phyloP scores from a whole-genome alignment of 108 stramenopile genomes.

The Cyclotella kingstonii region DNA sequence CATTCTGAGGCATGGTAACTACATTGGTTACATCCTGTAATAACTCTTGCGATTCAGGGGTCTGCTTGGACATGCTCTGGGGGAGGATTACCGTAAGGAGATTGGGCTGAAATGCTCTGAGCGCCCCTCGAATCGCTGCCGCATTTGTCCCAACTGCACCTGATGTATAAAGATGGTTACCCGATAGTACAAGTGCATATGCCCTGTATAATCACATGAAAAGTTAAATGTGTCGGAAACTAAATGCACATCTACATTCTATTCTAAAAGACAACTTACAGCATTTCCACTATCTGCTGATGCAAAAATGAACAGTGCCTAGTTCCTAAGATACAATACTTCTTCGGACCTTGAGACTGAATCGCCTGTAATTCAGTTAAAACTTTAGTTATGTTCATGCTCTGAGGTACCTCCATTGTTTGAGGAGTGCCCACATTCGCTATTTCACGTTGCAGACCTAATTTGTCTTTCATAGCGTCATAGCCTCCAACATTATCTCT shows the following conservation, averaged over 20 bases:
- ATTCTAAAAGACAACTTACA: slow-evolving; percentile 49
- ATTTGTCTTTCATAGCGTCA: slow-evolving; percentile 18
- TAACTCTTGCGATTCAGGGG: slow-evolving; percentile 81
- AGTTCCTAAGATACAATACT: slow-evolving; percentile 92
- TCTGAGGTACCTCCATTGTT: slow-evolving; percentile 56
- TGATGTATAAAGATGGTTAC: slow-evolving; percentile 92
- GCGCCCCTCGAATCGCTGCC: slow-evolving; percentile 85
- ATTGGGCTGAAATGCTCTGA: slow-evolving; percentile 83
- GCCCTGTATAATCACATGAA: slow-evolving; percentile 46
- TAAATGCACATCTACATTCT: background rate
- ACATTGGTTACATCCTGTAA: slow-evolving; percentile 77
- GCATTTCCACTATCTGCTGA: slow-evolving; percentile 93
- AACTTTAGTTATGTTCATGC: slow-evolving; percentile 73
- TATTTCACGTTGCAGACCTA: slow-evolving; percentile 35
- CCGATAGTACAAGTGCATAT: slow-evolving; percentile 89
- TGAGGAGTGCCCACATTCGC: slow-evolving; percentile 70
- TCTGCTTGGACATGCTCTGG: slow-evolving; percentile 84
- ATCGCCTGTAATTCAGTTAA: slow-evolving; percentile 89
- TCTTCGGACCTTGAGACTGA: slow-evolving; percentile 88
- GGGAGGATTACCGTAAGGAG: slow-evolving; percentile 91
- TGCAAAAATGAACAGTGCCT: slow-evolving; percentile 93
- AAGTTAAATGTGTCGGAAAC: background rate
- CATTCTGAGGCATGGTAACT: slow-evolving; percentile 84
- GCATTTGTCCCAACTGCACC: slow-evolving; percentile 91
- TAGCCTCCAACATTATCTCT: slow-evolving; percentile 26